phyloP scores from a whole-genome alignment of 805 yeast species.

The Kodamaea laetipori region DNA sequence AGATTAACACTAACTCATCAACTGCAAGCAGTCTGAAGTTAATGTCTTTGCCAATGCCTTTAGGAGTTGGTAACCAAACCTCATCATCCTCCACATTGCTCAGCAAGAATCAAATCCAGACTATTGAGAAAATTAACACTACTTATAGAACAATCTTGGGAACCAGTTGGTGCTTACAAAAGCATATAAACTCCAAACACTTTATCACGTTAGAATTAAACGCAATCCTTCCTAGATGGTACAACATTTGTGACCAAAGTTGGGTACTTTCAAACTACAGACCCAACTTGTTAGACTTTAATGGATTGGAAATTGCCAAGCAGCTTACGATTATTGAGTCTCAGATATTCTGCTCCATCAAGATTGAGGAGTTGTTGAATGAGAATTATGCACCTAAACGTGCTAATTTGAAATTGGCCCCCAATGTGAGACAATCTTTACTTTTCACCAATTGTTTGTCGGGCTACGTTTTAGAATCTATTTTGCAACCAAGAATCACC shows the following conservation, averaged over 20 bases:
- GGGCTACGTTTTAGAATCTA: constrained; percentile 70
- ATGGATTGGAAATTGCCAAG: constrained; percentile 74
- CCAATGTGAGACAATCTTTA: constrained; percentile 62
- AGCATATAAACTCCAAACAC: constrained; percentile 31
- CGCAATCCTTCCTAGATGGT: constrained; percentile 49
- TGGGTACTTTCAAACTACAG: constrained; percentile 61
- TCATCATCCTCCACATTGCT: constrained; percentile 42
- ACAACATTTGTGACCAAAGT: constrained; percentile 50
- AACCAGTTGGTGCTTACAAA: constrained; percentile 46
- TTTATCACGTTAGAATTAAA: constrained; percentile 36
- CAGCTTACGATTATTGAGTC: constrained; percentile 76
- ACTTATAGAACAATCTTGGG: constrained; percentile 57
- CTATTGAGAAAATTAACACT: constrained; percentile 52
- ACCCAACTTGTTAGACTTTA: constrained; percentile 56
- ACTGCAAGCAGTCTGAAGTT: constrained; percentile 42
- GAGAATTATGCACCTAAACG: constrained; percentile 64
- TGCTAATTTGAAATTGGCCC: constrained; percentile 58
- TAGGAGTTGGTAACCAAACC: constrained; percentile 40
- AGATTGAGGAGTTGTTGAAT: constrained; percentile 65
- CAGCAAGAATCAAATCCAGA: constrained; percentile 38
- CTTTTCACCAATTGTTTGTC: constrained; percentile 72
- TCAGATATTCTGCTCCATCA: constrained; percentile 60
- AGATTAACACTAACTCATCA: constrained; percentile 50
- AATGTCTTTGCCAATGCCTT: constrained; percentile 43
- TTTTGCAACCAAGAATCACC: constrained; percentile 54